Percentiles rank a stretch among this genome's conserved stretches.
These are phyloP conservation scores for Karstenula rhodostoma DNA, from an alignment of 2,329 filamentous ascomycete species.

Conservation along the genomic window DNA sequence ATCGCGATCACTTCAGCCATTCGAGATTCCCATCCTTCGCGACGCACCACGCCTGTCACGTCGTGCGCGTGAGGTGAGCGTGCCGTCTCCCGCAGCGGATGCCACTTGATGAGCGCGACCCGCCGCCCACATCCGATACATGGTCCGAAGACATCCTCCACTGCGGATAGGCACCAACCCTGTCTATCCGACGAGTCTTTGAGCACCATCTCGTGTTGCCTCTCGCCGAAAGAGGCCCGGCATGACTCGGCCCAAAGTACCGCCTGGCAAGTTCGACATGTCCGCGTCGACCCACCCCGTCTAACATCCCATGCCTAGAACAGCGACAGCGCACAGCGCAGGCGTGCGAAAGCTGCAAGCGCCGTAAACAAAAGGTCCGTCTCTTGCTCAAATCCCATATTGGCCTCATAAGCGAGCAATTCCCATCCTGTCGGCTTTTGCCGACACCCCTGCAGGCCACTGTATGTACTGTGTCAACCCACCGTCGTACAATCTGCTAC, in stretches of 20 bases:
- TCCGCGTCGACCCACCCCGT: conserved; percentile 13
- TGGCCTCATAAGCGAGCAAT: background rate
- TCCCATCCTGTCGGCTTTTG: background rate
- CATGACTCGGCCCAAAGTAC: conserved; percentile 48
- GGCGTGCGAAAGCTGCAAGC: conserved; percentile 71
- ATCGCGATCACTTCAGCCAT: conserved; percentile 1
- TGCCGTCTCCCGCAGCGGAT: conserved; percentile 16
- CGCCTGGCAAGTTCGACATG: conserved; percentile 35
- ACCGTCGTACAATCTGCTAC: background rate
- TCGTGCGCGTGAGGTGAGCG: conserved; percentile 12
- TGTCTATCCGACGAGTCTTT: conserved; percentile 26
- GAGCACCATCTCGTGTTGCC: conserved; percentile 25
- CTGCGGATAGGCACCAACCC: conserved; percentile 15
- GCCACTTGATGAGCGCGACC: background rate
- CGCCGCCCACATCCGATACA: conserved; percentile 6
- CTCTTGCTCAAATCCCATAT: conserved; percentile 13
- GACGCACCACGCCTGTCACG: background rate
- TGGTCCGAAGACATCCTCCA: conserved; percentile 34
- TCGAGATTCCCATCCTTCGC: background rate
- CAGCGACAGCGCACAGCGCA: conserved; percentile 70
- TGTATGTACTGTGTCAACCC: background rate
- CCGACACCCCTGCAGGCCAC: background rate
- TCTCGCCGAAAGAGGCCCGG: conserved; percentile 7
- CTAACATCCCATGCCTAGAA: conserved; percentile 62
- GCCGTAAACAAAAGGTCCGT: conserved; percentile 72